Base-by-base conservation (phyloP, 345 rosid genomes). In the Citrus sp. region DNA sequence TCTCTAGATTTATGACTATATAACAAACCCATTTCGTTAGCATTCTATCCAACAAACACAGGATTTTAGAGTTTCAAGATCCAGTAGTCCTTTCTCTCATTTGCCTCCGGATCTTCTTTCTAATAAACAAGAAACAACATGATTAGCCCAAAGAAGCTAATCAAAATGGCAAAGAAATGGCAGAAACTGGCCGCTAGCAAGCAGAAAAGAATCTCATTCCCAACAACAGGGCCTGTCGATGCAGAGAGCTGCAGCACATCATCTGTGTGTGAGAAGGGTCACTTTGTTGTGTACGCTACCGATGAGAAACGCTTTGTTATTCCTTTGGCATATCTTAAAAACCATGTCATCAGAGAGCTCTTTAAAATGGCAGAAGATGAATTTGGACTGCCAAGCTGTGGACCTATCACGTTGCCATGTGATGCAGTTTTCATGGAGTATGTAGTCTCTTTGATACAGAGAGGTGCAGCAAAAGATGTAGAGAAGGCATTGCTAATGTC, bases 131-230 rank as follows among this genome's bases (percentile, higher is more conserved):
- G 7, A 6, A 30, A 16, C 65, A 75, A 3, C 46, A 76, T 82
- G 85, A 78, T 81, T 67, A 78, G 66, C 56, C 42, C 82, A 22
- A 84, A 77, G 82, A 83, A 80, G 74, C 82, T 87, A 24, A 63
- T 63, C 49, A 74, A 70, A 40, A 67, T 81, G 70, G 83, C 88
- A 54, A 87, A 85, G 82, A 87, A 83, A 79, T 78, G 87, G 88
- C 79, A 68, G 71, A 80, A 76, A n/a, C 18, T 66, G 9, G 81
- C 84, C 30, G 82, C 77, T 35, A 28, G 79, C 25, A 76, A 70
- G 63, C 60, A 74, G 74, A 80, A 81, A 66, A 35, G 60, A 30
- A 70, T 70, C 35, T 70, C 74, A 18, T 18, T 70, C 2, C 61
- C 24, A 51, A 21, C 7, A 51, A 49, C 35, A 59, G 28, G 46